phyloP scores from a whole-genome alignment of 2,329 filamentous ascomycete species.

The Trichoderma brevicompactum region DNA sequence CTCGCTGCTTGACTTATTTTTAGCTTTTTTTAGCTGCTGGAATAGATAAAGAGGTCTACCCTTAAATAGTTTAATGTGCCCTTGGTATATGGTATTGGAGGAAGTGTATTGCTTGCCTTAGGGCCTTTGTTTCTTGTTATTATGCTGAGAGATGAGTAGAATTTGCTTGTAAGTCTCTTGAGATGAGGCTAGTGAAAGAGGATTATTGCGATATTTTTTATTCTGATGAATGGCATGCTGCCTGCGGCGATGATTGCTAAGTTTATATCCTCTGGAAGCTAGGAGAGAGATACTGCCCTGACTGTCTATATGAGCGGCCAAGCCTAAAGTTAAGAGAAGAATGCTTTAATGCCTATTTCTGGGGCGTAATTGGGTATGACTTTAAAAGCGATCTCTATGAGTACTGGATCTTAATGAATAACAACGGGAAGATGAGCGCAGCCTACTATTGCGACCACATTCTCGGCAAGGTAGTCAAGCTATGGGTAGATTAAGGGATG shows the following conservation, averaged over 20 bases:
- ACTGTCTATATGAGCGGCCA: neutral
- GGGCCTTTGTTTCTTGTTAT: too few species aligned
- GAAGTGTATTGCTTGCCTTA: slow-evolving; percentile 1
- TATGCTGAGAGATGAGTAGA: neutral
- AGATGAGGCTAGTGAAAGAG: neutral
- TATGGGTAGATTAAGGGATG: neutral
- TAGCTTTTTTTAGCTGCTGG: neutral
- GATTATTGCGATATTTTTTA: neutral
- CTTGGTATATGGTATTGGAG: neutral
- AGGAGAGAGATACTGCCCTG: neutral
- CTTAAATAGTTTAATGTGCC: neutral
- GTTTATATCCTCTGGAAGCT: neutral
- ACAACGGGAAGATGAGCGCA: neutral
- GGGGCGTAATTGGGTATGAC: neutral
- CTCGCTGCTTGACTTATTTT: neutral
- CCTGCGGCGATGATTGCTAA: neutral
- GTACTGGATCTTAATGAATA: neutral
- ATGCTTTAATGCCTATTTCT: neutral
- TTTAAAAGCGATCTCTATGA: neutral
- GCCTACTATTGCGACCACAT: neutral
- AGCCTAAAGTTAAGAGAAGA: neutral
- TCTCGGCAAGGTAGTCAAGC: neutral
- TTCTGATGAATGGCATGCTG: neutral
- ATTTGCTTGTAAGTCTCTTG: neutral
- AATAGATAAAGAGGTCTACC: neutral